Conservation (phyloP, 306 rosid genomes). For the Sphenostylis stenocarpa region DNA sequence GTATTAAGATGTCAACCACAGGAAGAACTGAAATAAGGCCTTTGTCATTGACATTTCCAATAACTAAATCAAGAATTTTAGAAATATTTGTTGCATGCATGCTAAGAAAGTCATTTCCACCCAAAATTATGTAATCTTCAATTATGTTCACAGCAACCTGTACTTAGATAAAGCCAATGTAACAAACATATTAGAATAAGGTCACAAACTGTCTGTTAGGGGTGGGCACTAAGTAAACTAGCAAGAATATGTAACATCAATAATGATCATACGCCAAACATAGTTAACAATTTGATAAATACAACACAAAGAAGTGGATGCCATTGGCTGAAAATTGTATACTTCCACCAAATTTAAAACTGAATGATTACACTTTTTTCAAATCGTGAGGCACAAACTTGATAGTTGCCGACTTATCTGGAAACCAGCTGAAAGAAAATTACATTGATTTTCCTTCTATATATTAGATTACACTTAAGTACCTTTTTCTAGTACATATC, state of each 20-base stretch:
- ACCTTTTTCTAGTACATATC: slow-evolving; percentile 2
- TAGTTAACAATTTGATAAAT: slow-evolving; percentile 12
- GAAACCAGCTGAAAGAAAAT: slow-evolving; percentile 25
- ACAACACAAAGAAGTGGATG: slow-evolving; percentile 9
- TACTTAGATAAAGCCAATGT: slow-evolving; percentile 27
- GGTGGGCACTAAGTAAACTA: slow-evolving; percentile 20
- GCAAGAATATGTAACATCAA: slow-evolving; percentile 2
- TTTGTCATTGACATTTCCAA: slow-evolving; percentile 86
- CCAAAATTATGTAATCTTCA: slow-evolving; percentile 87
- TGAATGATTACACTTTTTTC: background rate
- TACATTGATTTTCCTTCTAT: slow-evolving; percentile 15
- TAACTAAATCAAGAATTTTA: slow-evolving; percentile 80
- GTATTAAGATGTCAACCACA: slow-evolving; percentile 80
- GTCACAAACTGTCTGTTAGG: background rate
- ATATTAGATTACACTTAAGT: slow-evolving; percentile 5
- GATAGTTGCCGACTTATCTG: slow-evolving; percentile 2
- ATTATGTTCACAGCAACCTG: slow-evolving; percentile 83
- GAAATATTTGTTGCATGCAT: slow-evolving; percentile 82
- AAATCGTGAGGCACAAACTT: background rate
- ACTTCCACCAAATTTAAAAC: slow-evolving; percentile 25
- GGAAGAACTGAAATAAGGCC: slow-evolving; percentile 85
- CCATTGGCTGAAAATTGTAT: background rate
- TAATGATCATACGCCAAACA: background rate
- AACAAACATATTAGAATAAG: slow-evolving; percentile 6
- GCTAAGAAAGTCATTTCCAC: slow-evolving; percentile 80